A percentile compares a stretch with the other conserved stretches of the same genome.
phyloP scores from a whole-genome alignment of 192 early-diverging fungal species.

The Coemansia sp. region DNA sequence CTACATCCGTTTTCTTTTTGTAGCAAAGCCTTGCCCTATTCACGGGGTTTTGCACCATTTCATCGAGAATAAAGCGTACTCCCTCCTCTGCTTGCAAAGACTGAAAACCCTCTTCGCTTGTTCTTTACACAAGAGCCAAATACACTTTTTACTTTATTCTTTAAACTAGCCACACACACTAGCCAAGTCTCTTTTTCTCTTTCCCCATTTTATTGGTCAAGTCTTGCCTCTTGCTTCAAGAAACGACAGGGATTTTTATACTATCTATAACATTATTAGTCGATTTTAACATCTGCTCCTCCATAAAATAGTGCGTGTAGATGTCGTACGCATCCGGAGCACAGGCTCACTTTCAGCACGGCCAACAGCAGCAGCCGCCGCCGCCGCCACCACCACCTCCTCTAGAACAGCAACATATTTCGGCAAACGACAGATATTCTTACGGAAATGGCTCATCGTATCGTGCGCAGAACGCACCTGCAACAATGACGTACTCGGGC shows the following conservation, averaged over 20 bases:
- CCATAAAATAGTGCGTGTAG: not conserved
- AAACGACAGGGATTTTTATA: not conserved
- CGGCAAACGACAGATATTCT: not conserved
- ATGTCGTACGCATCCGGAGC: conserved; percentile 12
- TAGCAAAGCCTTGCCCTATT: not conserved
- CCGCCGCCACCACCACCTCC: conserved; percentile 10
- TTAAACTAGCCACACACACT: not conserved
- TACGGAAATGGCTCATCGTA: not conserved
- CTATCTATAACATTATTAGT: not conserved
- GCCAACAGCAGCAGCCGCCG: conserved; percentile 7
- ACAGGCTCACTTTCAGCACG: conserved; percentile 7
- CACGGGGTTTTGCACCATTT: not conserved
- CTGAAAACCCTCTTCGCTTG: not conserved
- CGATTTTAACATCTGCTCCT: not conserved
- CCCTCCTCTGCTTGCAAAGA: not conserved
- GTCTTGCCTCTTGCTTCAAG: not conserved
- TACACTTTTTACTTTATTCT: not conserved
- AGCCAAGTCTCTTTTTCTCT: not conserved
- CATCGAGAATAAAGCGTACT: not conserved
- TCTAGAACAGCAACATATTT: not conserved
- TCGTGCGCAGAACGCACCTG: not conserved
- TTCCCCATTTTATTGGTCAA: not conserved
- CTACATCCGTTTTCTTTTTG: not conserved
- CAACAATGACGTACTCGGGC: not conserved
- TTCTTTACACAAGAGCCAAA: not conserved